Evolutionary conservation across 306 rosid species (phyloP), one percentile per base, ranked within the genome.

Genomic region (Lupinus albus): DNA sequence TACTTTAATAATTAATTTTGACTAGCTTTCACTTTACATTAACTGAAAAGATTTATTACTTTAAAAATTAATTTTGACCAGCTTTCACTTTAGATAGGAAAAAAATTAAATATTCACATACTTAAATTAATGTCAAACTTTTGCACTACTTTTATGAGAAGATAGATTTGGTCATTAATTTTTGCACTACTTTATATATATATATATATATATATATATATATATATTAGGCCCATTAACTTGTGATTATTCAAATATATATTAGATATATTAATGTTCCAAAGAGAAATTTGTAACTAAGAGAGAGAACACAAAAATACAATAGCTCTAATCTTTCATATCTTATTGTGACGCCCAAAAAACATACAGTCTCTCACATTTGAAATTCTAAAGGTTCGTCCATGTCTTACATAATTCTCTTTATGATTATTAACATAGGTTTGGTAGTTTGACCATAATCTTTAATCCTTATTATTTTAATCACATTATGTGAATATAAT

Each of bases 181-280:
- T 25, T 25, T 70, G 18, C 45, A 4, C 69, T 56, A n/a, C n/a
- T n/a, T n/a, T n/a, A n/a, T n/a, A n/a, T n/a, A n/a, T n/a, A n/a
- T n/a, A n/a, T n/a, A n/a, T n/a, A n/a, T n/a, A n/a, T n/a, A n/a
- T n/a, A n/a, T n/a, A n/a, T n/a, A n/a, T n/a, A n/a, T 70, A 56
- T 74, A 63, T 50, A 47, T 67, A 51, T 41, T 52, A 18, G 63
- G 7, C 67, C n/a, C 81, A 78, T 71, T 81, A 64, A 35, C 75
- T 71, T 42, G 44, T 28, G 73, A 68, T 80, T 47, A 67, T 62
- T 76, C 16, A 65, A 53, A 68, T 18, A 35, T 42, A n/a, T n/a
- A n/a, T 33, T 7, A n/a, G n/a, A n/a, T 14, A 47, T 6, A 18
- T 61, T 50, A 70, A 69, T 63, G 58, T 66, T 66, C 58, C 71